Evolutionary conservation across 2,329 filamentous ascomycete genomes (phyloP), one percentile per base, ranked within the genome.

Genomic region (Saccharata proteae): DNA sequence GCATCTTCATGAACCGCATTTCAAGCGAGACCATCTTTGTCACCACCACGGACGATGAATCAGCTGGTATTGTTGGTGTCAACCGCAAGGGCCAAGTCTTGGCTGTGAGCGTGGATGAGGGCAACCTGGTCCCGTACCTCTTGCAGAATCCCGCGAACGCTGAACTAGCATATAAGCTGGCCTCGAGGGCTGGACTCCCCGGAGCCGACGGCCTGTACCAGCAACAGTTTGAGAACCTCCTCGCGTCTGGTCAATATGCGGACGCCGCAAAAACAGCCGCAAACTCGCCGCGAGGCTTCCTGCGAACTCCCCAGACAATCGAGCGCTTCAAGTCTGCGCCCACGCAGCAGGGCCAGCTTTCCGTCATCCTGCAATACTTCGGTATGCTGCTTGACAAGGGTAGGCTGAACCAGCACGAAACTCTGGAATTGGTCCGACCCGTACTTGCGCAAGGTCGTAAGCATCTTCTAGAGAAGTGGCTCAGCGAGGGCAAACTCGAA

Each of bases 1-100:
- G 84, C 55, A 90, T 98, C 54, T 98, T 94, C 72, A 92, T 98
- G 85, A 98, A 98, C 69, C 80, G 92, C 47, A 98, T 98, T 50
- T 98, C 90, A 19, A 93, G 85, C 65, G 90, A 98, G 55, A 98
- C 90, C 16, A 96, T 98, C 55, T 98, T 98, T 64, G 92, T 88
- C 16, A 94, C 86, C 13, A 80, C 83, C 27, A 65, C 77, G 20
- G 90, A 98, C 54, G 71, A 72, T 33, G 77, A 85, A 14, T 92
- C 84, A 12, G 74, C 79, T 26, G 92, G 92, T 46, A 80, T 98
- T 40, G 72, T 98, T 32, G 85, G 84, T 45, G 88, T 98, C 54
- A 98, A 98, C 65, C 79, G 92, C 50, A 93, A 93, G 65, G 92
- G 90, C 40, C 90, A 98, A 61, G 86, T 96, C 27, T 71, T 98